Evolutionary conservation across 176 grass and related monocot genomes (phyloP).

Genomic region (Aegilops speltoides): DNA sequence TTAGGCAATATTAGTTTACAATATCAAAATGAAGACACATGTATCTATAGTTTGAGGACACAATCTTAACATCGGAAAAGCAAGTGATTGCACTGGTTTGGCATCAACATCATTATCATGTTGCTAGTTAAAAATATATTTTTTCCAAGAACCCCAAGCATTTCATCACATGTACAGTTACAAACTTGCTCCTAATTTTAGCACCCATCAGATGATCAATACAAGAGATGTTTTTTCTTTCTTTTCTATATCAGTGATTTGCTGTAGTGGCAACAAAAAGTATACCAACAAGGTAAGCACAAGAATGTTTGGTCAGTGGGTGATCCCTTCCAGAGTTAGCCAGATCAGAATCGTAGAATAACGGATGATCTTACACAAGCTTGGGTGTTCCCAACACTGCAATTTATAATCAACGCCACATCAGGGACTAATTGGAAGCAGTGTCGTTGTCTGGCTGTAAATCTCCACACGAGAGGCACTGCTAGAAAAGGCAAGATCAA

Average conservation of each 20-base stretch:
- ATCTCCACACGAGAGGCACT: conserved; percentile 9
- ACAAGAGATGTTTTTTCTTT: conserved; percentile 6
- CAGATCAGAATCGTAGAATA: conserved; percentile 18
- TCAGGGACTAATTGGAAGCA: background rate
- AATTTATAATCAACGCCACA: background rate
- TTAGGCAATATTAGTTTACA: too few relatives aligned
- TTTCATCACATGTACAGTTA: conserved; percentile 27
- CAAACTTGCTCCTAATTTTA: conserved; percentile 36
- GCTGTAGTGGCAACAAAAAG: background rate
- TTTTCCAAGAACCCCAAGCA: conserved; percentile 29
- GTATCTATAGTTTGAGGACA: too few relatives aligned
- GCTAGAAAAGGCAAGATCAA: background rate
- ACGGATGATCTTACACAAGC: background rate
- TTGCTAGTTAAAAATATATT: conserved; percentile 26
- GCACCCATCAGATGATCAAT: conserved; percentile 2
- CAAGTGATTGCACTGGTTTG: background rate
- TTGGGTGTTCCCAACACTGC: background rate
- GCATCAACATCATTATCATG: background rate
- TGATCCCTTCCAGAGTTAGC: background rate
- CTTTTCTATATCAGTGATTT: background rate
- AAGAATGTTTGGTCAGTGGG: background rate
- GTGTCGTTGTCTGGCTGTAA: background rate
- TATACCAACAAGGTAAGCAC: background rate
- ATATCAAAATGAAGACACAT: too few relatives aligned
- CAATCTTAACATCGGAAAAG: background rate